These are phyloP conservation scores for Phytophthora meadii DNA, from an alignment of 352 stramenopile genomes.

Conservation along the genomic window DNA sequence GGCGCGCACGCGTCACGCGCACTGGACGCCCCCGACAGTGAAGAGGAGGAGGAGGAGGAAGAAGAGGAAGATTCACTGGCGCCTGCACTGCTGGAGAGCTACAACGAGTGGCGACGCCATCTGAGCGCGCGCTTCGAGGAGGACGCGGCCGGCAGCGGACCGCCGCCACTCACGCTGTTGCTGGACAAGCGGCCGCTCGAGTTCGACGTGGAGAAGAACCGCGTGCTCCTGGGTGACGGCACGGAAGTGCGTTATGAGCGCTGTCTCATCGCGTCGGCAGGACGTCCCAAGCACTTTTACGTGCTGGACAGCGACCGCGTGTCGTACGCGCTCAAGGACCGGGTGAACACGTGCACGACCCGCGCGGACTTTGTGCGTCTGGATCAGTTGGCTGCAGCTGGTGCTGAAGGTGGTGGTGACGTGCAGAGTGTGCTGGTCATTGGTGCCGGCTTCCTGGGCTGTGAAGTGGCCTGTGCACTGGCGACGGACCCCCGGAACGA, in stretches of 20 bases:
- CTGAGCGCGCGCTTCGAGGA: conserved; percentile 83
- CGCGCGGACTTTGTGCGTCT: conserved; percentile 85
- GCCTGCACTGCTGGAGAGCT: conserved; percentile 79
- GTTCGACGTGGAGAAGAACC: conserved; percentile 89
- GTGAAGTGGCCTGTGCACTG: conserved; percentile 82
- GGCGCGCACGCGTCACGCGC: not conserved
- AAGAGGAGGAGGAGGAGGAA: conserved; percentile 17
- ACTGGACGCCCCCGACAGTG: not conserved
- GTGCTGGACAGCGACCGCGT: conserved; percentile 87
- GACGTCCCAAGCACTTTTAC: conserved; percentile 87
- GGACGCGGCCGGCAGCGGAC: conserved; percentile 43
- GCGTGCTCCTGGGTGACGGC: conserved; percentile 81
- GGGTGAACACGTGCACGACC: conserved; percentile 88
- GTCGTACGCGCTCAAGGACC: conserved; percentile 84
- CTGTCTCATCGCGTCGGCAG: conserved; percentile 88
- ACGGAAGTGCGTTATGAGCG: conserved; percentile 86
- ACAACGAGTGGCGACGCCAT: conserved; percentile 92
- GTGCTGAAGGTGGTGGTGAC: conserved; percentile 39
- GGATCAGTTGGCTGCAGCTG: conserved; percentile 56
- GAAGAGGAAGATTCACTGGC: conserved; percentile 39
- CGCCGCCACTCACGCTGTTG: conserved; percentile 72
- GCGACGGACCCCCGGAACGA: conserved; percentile 67
- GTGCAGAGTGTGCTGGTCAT: conserved; percentile 82
- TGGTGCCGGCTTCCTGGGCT: conserved; percentile 91
- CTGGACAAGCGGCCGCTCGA: conserved; percentile 78